Evolutionary conservation across 2,329 filamentous ascomycete species (phyloP), one percentile per base, ranked within the genome.

Genomic region (Fusarium palustre): DNA sequence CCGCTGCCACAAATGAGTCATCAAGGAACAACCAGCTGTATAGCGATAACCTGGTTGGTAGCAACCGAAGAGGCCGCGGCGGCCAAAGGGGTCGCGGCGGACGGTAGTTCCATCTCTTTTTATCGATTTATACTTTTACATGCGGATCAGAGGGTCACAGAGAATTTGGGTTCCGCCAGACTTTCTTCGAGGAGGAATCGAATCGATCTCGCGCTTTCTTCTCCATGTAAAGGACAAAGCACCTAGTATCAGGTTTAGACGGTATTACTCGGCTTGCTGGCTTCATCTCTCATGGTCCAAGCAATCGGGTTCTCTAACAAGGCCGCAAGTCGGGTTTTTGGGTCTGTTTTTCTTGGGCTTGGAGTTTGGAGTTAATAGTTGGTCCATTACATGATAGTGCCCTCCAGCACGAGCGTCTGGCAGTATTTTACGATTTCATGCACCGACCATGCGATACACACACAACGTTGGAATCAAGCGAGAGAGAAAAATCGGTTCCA

Each of bases 1-100:
- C 62, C 7, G 54, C 69, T 10, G 61, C 64, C 46, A 61, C 68
- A 34, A 69, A 70, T 41, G 68, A 66, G 18, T 68, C 70, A 7
- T 71, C 66, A 24, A 69, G 68, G 34, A 77, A 75, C 53, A 77
- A 79, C 31, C 78, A 80, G 20, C 75, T 88, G n/a, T 88, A 88
- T 70, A 88, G 85, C 69, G 86, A 88, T 62, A 81, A 76, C 55
- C 71, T 84, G 36, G 78, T 82, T 53, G 68, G 73, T 3, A 64
- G 71, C 10, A 74, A 68, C 56, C 67, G 67, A 50, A 75, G 76
- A 55, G 74, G 76, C 3, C 73, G 75, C 7, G 74, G 75, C 12
- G 68, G 69, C 43, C 72, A 73, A 58, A 69, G 68, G 47, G 71
- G 70, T 39, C 73, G 70, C 12, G 66, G 72, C 20, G 66, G 72